phyloP scores from a whole-genome alignment of 371 early-diverging fungal species.

The Mucor ambiguus region DNA sequence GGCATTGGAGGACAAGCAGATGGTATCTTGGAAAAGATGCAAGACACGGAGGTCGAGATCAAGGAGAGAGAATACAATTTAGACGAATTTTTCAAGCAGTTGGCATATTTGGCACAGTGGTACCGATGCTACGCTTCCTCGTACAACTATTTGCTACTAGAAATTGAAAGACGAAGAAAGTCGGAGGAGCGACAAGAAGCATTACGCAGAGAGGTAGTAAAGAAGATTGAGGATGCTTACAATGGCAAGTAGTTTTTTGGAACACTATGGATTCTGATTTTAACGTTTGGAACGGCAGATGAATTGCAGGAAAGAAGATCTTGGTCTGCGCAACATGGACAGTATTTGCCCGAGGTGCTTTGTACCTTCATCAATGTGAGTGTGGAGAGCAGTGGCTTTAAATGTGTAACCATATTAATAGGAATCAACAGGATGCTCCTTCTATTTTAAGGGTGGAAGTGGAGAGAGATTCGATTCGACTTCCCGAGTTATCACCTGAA shows the following conservation, averaged over 20 bases:
- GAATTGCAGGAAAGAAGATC: constrained; percentile 41
- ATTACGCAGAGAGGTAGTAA: constrained; percentile 26
- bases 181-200: constrained; percentile 35
- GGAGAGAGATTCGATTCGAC: constrained; percentile 19
- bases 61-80: constrained; percentile 36
- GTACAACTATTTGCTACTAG: constrained; percentile 40
- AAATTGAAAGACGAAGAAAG: constrained; percentile 42
- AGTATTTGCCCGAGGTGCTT: constrained; percentile 47
- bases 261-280: background rate
- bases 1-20: constrained; percentile 38
- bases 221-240: constrained; percentile 37
- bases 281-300: constrained; percentile 17
- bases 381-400: background rate
- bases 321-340: constrained; percentile 48
- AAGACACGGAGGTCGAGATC: constrained; percentile 34
- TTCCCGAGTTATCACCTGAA: constrained; percentile 40
- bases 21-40: constrained; percentile 37
- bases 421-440: constrained; percentile 22
- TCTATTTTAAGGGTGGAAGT: constrained; percentile 20
- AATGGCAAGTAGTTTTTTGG: background rate
- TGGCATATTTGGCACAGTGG: constrained; percentile 40
- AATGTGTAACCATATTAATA: background rate
- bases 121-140: constrained; percentile 44
- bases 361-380: constrained; percentile 51
- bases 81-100: constrained; percentile 38